phyloP scores from a whole-genome alignment of 345 rosid genomes.

The Pugionium cornutum region DNA sequence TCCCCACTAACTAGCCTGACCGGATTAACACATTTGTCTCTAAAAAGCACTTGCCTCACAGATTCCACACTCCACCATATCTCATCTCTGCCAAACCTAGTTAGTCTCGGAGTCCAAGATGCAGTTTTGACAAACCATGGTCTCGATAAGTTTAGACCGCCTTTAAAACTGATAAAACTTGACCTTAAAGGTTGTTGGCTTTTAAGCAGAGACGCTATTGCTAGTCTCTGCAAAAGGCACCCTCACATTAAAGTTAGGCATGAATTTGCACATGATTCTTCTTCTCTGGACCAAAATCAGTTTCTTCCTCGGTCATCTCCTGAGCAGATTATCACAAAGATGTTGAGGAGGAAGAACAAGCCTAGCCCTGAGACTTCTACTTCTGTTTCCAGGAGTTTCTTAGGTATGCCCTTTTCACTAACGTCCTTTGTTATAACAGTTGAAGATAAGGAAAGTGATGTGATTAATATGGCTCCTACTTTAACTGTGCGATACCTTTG shows the following conservation, averaged over 20 bases:
- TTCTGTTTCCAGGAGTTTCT: constrained; percentile 42
- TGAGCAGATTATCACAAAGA: constrained; percentile 14
- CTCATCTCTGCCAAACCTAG: constrained; percentile 61
- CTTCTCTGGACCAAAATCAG: constrained; percentile 35
- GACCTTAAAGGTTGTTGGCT: constrained; percentile 96
- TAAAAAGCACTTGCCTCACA: constrained; percentile 63
- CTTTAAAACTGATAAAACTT: constrained; percentile 49
- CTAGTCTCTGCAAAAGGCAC: constrained; percentile 49
- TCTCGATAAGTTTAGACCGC: constrained; percentile 62
- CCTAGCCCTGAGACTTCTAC: constrained; percentile 25
- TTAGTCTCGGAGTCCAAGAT: constrained; percentile 53
- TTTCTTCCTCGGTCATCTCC: constrained; percentile 40
- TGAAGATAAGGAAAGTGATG: neutral
- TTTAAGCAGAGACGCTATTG: constrained; percentile 53
- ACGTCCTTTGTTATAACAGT: constrained; percentile 3
- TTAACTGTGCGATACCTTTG: constrained; percentile 15
- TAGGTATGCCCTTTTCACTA: constrained; percentile 38
- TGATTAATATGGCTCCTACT: neutral
- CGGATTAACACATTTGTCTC: constrained; percentile 55
- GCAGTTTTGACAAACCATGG: constrained; percentile 72
- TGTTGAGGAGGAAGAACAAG: constrained; percentile 16
- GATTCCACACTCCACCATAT: constrained; percentile 59
- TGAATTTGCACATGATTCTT: constrained; percentile 41
- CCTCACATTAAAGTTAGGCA: constrained; percentile 63
- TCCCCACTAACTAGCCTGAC: constrained; percentile 51